Evolutionary conservation across 108 stramenopile genomes (phyloP), one percentile per base, ranked within the genome.

Genomic region (Cyclotella baltica): DNA sequence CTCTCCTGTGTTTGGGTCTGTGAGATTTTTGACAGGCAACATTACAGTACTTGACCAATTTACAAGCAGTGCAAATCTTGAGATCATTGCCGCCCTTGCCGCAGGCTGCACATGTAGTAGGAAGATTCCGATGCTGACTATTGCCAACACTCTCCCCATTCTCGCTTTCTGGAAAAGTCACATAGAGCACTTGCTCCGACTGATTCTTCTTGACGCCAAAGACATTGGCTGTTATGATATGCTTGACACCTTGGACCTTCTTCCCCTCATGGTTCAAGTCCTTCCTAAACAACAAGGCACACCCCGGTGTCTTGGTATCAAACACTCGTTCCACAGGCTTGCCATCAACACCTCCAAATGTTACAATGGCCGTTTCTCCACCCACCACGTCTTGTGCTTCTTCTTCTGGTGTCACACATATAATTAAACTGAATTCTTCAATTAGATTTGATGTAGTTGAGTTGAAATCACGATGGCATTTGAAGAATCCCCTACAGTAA

Each of bases 201-300:
- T 61, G 62, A 16, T 6, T 23, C 63, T 65, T 74, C 40, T 74
- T 63, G 15, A 62, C 63, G 4, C 62, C 73, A 43, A 62, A 74
- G 8, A 74, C 22, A 63, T 74, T 74, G 6, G 62, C 73, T 3
- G 73, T 74, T 43, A 74, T 74, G 5, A 74, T 74, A 47, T 63
- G 73, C 73, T 74, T 74, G 22, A 63, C 62, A 40, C 73, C 73
- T 34, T 63, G 64, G 59, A 43, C 35, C 63, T 58, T 61, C 48
- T 61, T 63, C 19, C 63, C 75, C 67, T 67, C 65, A 28, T 76
- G 75, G 50, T 76, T 67, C n/a, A 76, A 43, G 28, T 76, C 75
- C 36, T 76, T 76, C 9, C 75, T 50, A 62, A 76, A 76, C 28
- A 76, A 27, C 13, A 76, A 48, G 4, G 51, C 75, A 28, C 50